Conservation (phyloP, 2,329 filamentous ascomycete species). For the Claviceps sp. region DNA sequence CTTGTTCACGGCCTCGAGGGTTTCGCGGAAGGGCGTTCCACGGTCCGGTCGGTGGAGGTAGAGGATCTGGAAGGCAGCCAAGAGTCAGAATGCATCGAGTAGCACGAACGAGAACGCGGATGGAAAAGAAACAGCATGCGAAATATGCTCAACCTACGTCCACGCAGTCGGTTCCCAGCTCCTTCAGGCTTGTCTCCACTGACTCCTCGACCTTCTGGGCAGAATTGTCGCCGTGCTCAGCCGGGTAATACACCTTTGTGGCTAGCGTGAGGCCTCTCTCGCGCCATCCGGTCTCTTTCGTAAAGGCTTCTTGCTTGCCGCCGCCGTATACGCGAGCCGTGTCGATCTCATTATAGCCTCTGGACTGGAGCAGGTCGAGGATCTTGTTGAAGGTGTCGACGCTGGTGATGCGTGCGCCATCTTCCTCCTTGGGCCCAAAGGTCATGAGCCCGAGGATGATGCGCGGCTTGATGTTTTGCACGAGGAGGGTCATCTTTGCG, state of each 20-base stretch:
- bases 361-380: constrained; percentile 62
- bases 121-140: background rate
- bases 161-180: constrained; percentile 58
- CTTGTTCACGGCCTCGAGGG: constrained; percentile 63
- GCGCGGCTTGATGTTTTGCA: constrained; percentile 39
- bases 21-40: constrained; percentile 63
- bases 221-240: constrained; percentile 16
- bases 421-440: constrained; percentile 50
- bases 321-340: constrained; percentile 65
- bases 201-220: constrained; percentile 49
- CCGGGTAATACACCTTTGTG: constrained; percentile 61
- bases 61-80: constrained; percentile 16
- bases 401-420: constrained; percentile 59
- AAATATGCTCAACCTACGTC: constrained; percentile 35
- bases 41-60: constrained; percentile 36
- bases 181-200: constrained; percentile 54
- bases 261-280: constrained; percentile 64
- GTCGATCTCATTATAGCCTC: constrained; percentile 75
- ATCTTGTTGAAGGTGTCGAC: constrained; percentile 53
- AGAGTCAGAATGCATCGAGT: background rate
- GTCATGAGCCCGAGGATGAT: constrained; percentile 81
- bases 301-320: constrained; percentile 67
- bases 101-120: background rate
- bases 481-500: constrained; percentile 31
- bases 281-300: constrained; percentile 62